Conservation (phyloP, 2,329 filamentous ascomycete genomes). For the Fusarium falciforme region DNA sequence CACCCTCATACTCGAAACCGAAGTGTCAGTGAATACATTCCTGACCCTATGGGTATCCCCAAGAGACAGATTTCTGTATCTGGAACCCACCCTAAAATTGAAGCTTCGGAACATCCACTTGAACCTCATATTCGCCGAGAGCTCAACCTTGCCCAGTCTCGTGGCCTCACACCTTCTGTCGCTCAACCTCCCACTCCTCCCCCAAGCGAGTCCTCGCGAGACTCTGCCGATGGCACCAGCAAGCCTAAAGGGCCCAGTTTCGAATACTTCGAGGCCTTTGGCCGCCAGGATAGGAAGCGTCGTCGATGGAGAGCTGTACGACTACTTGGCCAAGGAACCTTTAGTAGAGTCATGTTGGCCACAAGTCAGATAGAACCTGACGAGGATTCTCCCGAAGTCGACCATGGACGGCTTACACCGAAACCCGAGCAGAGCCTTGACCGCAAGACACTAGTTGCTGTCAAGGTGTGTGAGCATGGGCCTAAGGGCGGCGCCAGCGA, state of each 20-base stretch:
- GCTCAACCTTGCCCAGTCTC: slow-evolving; percentile 80
- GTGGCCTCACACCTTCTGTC: slow-evolving; percentile 74
- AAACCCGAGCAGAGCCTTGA: slow-evolving; percentile 53
- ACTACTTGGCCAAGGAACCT: slow-evolving; percentile 90
- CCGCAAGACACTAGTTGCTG: slow-evolving; percentile 86
- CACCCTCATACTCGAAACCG: slow-evolving; percentile 74
- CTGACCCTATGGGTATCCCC: slow-evolving; percentile 75
- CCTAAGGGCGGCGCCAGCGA: slow-evolving; percentile 94
- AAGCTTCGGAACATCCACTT: slow-evolving; percentile 44
- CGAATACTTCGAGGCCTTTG: slow-evolving; percentile 78
- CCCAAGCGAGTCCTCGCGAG: slow-evolving; percentile 76
- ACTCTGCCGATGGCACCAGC: slow-evolving; percentile 55
- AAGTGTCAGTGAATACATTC: slow-evolving; percentile 89
- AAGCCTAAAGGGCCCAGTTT: slow-evolving; percentile 54
- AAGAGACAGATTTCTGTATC: slow-evolving; percentile 81
- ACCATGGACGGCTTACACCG: slow-evolving; percentile 47
- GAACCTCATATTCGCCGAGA: slow-evolving; percentile 75
- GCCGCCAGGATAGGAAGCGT: slow-evolving; percentile 74
- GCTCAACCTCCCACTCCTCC: slow-evolving; percentile 82
- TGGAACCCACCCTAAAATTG: slow-evolving; percentile 63
- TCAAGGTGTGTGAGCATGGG: slow-evolving; percentile 96
- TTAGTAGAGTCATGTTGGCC: slow-evolving; percentile 92
- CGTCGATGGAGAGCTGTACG: slow-evolving; percentile 84
- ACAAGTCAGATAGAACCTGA: slow-evolving; percentile 76
- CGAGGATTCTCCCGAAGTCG: slow-evolving; percentile 54